Evolutionary conservation across 169 alveolate species (phyloP).

Genomic region (Plasmodium knowlesi): DNA sequence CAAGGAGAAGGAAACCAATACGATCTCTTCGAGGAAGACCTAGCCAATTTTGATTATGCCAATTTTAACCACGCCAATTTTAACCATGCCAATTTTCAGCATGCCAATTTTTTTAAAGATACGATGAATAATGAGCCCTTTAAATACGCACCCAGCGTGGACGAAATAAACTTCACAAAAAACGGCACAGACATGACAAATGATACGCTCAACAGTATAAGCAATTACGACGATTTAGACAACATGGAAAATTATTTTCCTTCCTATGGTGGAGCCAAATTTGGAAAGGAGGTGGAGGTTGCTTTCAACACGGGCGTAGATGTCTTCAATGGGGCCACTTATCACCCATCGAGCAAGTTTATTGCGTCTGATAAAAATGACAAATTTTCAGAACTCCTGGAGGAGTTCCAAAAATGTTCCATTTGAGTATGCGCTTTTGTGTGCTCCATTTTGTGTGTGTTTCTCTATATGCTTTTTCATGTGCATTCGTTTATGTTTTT

Average conservation of each 20-base stretch:
- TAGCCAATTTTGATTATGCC: neutral
- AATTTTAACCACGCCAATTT: no score
- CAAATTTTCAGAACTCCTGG: slow-evolving; percentile 66
- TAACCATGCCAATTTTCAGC: neutral
- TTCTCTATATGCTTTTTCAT: neutral
- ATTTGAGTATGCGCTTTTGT: neutral
- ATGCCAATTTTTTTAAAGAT: neutral
- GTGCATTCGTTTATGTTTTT: no score
- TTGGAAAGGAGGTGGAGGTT: neutral
- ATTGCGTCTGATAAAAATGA: slow-evolving; percentile 71
- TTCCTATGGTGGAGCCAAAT: neutral
- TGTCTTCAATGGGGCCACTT: neutral
- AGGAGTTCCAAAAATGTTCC: slow-evolving; percentile 57
- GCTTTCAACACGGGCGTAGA: neutral
- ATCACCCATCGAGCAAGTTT: neutral
- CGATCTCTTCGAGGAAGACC: neutral
- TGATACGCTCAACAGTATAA: neutral
- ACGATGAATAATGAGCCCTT: neutral
- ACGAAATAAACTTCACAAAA: neutral
- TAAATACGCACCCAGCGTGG: neutral
- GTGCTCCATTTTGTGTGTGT: neutral
- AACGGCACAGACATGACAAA: neutral
- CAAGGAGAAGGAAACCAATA: neutral
- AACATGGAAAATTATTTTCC: neutral
- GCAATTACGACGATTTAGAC: slow-evolving; percentile 11